Conservation (phyloP, 2,329 filamentous ascomycete species). For the Ascocoryne sarcoides region DNA sequence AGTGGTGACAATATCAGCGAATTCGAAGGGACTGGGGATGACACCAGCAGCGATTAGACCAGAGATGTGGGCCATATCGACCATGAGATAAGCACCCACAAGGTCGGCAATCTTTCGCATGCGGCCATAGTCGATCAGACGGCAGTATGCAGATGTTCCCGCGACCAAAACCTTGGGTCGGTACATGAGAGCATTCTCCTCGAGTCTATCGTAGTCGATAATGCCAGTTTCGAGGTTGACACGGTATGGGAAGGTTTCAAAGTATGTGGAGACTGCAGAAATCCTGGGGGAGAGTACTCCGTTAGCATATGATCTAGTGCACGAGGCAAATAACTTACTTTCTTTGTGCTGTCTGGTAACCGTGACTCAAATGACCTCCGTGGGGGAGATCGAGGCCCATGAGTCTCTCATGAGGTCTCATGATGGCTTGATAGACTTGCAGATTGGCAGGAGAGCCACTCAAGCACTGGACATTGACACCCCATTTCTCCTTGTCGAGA, state of each 20-base stretch:
- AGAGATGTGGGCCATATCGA: constrained; percentile 98
- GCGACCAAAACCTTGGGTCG: constrained; percentile 94
- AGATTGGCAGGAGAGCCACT: constrained; percentile 92
- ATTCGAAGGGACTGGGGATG: constrained; percentile 83
- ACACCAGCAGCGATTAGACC: constrained; percentile 89
- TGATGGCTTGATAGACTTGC: constrained; percentile 95
- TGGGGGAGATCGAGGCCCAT: constrained; percentile 98
- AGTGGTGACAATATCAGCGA: constrained; percentile 95
- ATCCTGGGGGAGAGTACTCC: constrained; percentile 44
- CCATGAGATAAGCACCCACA: constrained; percentile 87
- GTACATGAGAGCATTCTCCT: constrained; percentile 85
- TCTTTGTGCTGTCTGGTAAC: constrained; percentile 90
- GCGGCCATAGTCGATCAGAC: constrained; percentile 89
- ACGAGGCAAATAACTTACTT: constrained; percentile 49
- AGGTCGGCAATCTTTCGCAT: constrained; percentile 95
- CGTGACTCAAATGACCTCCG: constrained; percentile 91
- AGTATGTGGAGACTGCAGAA: constrained; percentile 96
- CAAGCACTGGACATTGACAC: constrained; percentile 95
- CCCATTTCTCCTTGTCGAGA: constrained; percentile 82
- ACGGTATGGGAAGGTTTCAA: constrained; percentile 96
- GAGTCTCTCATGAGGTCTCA: constrained; percentile 88
- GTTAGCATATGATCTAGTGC: constrained; percentile 11
- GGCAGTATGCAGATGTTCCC: constrained; percentile 96
- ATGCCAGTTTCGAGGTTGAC: constrained; percentile 83
- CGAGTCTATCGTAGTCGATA: constrained; percentile 92